These are phyloP conservation scores for Liriodendron chinense DNA, from an alignment of 164 flowering plant genomes.

Conservation along the genomic window DNA sequence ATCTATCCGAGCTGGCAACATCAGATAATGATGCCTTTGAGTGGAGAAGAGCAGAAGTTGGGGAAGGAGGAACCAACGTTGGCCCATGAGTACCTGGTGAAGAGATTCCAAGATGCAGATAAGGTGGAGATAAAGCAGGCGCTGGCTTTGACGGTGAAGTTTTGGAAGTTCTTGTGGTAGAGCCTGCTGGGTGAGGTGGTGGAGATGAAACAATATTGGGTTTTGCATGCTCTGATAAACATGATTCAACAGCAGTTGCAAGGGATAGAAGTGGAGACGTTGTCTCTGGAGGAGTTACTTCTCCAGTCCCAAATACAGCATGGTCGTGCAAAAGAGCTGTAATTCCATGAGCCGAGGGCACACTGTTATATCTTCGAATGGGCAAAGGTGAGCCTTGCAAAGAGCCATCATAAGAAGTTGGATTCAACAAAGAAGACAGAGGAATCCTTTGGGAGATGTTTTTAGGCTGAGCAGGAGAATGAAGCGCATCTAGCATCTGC, in stretches of 20 bases:
- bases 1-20: too few relatives aligned
- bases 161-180: not conserved
- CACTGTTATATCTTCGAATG: constrained; percentile 57
- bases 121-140: constrained; percentile 22
- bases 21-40: constrained; percentile 8
- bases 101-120: constrained; percentile 9
- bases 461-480: constrained; percentile 39
- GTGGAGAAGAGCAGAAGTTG: constrained; percentile 26
- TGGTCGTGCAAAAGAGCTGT: constrained; percentile 62
- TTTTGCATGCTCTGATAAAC: constrained; percentile 10
- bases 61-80: constrained; percentile 13
- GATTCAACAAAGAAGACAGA: constrained; percentile 37
- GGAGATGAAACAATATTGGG: constrained; percentile 18
- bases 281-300: constrained; percentile 14
- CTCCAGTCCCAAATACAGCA: constrained; percentile 17
- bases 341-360: constrained; percentile 69
- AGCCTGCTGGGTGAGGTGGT: constrained; percentile 13
- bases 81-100: not conserved
- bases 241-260: constrained; percentile 12
- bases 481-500: constrained; percentile 4
- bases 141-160: not conserved
- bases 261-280: constrained; percentile 1
- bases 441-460: constrained; percentile 44
- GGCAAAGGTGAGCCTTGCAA: constrained; percentile 58
- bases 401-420: constrained; percentile 44